Evolutionary conservation across 192 early-diverging fungal species (phyloP).

Genomic region (Pilobolus umbonatus): DNA sequence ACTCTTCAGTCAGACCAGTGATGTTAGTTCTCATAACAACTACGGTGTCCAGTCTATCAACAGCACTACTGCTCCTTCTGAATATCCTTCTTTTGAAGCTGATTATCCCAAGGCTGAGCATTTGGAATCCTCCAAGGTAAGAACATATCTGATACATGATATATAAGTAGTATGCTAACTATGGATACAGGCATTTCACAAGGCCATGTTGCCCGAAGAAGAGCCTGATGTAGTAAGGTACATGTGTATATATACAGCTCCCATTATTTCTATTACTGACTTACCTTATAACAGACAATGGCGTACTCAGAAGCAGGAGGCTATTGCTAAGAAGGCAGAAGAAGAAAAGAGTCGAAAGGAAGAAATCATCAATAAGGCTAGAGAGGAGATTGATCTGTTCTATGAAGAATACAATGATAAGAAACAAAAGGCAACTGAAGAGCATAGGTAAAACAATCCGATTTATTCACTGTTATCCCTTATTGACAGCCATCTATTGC

Average conservation of each 20-base stretch:
- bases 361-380: constrained; percentile 55
- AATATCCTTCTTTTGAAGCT: constrained; percentile 32
- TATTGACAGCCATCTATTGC: not conserved
- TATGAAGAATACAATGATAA: constrained; percentile 80
- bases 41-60: not conserved
- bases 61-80: constrained; percentile 11
- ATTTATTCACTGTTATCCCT: not conserved
- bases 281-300: constrained; percentile 44
- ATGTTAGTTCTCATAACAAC: too few relatives aligned
- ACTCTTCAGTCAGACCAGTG: too few relatives aligned
- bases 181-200: constrained; percentile 20
- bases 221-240: constrained; percentile 26
- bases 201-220: constrained; percentile 32
- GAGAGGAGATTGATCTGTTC: constrained; percentile 66
- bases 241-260: not conserved
- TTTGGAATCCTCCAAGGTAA: constrained; percentile 35
- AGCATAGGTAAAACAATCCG: constrained; percentile 49
- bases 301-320: constrained; percentile 54
- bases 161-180: not conserved
- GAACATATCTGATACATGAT: not conserved
- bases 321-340: constrained; percentile 57
- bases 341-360: constrained; percentile 46
- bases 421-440: constrained; percentile 57
- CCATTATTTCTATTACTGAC: not conserved
- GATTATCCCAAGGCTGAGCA: constrained; percentile 35